These are phyloP conservation scores for Mrakia hoshinonis DNA, from an alignment of 768 basidiomycete species.

Conservation along the genomic window DNA sequence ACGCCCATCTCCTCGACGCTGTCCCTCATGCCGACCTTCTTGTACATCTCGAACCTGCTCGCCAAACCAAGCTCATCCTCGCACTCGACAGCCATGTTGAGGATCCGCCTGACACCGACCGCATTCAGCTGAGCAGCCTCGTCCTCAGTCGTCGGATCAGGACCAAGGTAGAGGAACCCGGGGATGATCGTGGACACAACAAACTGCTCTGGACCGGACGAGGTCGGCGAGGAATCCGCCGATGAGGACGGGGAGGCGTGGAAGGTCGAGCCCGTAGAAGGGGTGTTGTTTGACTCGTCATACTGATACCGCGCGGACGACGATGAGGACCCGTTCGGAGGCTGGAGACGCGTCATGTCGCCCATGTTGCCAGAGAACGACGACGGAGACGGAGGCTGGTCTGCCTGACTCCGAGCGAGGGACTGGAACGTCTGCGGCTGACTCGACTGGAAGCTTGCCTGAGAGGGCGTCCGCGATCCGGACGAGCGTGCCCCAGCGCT, in stretches of 20 bases:
- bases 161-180: constrained; percentile 80
- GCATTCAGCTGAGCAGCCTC: constrained; percentile 66
- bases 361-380: background rate
- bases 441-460: background rate
- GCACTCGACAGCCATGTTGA: constrained; percentile 88
- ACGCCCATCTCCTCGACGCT: constrained; percentile 91
- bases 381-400: background rate
- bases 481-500: background rate
- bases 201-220: constrained; percentile 44
- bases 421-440: constrained; percentile 6
- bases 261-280: background rate
- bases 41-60: constrained; percentile 70
- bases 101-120: constrained; percentile 72
- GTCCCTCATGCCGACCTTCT: constrained; percentile 85
- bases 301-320: background rate
- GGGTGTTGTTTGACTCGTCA: background rate
- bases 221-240: constrained; percentile 4
- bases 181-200: constrained; percentile 85
- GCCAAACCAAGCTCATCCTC: constrained; percentile 58
- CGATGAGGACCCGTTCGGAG: background rate
- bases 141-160: constrained; percentile 64
- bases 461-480: constrained; percentile 1
- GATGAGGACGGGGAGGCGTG: constrained; percentile 7
- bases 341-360: constrained; percentile 1
- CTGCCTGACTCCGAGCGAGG: background rate